Conservation (phyloP, 2,329 filamentous ascomycete genomes). For the Ophiognomonia clavigignenti-juglandacearum region DNA sequence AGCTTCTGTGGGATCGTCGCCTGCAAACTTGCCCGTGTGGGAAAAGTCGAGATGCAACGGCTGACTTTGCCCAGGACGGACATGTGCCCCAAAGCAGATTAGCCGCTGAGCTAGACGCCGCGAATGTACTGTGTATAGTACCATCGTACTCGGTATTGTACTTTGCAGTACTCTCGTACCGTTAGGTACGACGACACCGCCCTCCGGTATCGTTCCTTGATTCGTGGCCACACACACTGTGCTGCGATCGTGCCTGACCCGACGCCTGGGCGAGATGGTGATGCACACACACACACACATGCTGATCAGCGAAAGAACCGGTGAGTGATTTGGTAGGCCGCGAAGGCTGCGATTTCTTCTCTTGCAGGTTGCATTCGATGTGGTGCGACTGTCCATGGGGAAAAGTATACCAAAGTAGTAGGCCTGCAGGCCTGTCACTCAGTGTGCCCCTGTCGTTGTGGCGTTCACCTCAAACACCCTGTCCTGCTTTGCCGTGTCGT, state of each 20-base stretch:
- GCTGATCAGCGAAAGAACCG: too few relatives aligned
- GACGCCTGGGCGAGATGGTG: neutral
- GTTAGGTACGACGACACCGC: neutral
- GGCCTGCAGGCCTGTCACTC: too few relatives aligned
- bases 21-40: neutral
- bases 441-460: too few relatives aligned
- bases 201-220: neutral
- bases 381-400: neutral
- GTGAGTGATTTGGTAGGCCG: neutral
- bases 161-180: neutral
- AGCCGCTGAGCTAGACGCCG: neutral
- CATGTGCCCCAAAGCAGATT: neutral
- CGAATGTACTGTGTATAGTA: neutral
- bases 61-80: neutral
- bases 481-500: neutral
- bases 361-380: conserved; percentile 1
- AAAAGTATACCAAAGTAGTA: too few relatives aligned
- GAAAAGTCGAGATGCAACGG: neutral
- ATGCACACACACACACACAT: too few relatives aligned
- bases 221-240: neutral
- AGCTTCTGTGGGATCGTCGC: neutral
- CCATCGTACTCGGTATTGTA: too few relatives aligned
- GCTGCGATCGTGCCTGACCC: neutral
- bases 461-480: too few relatives aligned
- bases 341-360: neutral